A percentile compares a stretch with the other conserved stretches of the same genome.
Conservation (phyloP, 2,329 filamentous ascomycete genomes). For the Ophiognomonia clavigignenti-juglandacearum region DNA sequence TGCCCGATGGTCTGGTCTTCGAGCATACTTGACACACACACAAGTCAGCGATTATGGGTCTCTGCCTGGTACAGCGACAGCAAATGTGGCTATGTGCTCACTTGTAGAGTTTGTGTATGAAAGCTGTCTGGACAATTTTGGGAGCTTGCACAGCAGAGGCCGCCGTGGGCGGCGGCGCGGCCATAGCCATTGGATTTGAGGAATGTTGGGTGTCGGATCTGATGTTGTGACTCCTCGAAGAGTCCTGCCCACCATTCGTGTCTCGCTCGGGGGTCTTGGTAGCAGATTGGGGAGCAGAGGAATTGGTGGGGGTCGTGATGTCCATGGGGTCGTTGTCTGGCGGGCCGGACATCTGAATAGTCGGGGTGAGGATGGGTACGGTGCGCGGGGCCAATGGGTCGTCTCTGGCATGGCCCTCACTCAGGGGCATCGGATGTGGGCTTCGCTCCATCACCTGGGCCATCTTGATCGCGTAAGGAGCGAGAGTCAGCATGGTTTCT, state of each 20-base stretch:
- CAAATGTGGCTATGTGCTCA: constrained; percentile 40
- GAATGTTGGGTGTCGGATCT: constrained; percentile 31
- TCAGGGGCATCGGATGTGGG: constrained; percentile 38
- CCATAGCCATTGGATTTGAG: constrained; percentile 37
- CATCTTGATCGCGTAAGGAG: constrained; percentile 39
- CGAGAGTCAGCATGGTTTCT: constrained; percentile 18
- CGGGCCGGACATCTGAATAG: constrained; percentile 54
- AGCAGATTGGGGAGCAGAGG: constrained; percentile 36
- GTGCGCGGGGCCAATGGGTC: constrained; percentile 48
- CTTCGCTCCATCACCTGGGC: constrained; percentile 45
- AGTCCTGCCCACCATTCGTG: constrained; percentile 30
- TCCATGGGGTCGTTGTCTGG: constrained; percentile 59
- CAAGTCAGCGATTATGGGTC: constrained; percentile 18
- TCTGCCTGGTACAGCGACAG: constrained; percentile 15
- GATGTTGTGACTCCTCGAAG: constrained; percentile 30
- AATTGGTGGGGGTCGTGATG: constrained; percentile 48
- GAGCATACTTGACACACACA: constrained; percentile 72
- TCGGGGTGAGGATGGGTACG: constrained; percentile 52
- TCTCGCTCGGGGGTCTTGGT: constrained; percentile 39
- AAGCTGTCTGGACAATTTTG: constrained; percentile 96
- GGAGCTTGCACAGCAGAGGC: constrained; percentile 81
- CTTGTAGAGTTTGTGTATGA: constrained; percentile 99
- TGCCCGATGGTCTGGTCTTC: constrained; percentile 92
- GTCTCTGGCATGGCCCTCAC: constrained; percentile 31
- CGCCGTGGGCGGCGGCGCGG: constrained; percentile 47